Percentiles rank a stretch among this genome's conserved stretches.
These are phyloP conservation scores for Blattamonas nauphoetae DNA, from an alignment of 78 protist genomes.

Conservation along the genomic window DNA sequence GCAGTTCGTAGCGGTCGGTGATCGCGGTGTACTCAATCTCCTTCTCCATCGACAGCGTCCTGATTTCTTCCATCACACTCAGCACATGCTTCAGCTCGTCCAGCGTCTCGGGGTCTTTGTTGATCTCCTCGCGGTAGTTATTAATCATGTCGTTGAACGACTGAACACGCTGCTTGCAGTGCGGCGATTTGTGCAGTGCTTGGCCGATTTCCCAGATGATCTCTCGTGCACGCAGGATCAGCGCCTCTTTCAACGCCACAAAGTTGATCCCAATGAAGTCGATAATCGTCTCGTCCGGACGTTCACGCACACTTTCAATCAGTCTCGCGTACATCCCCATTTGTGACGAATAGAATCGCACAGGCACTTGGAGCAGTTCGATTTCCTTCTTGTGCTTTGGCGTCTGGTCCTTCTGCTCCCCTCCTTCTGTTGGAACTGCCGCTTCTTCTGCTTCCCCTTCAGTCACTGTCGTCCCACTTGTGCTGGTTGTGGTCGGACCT, in stretches of 20 bases:
- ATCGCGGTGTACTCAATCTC: conserved; percentile 40
- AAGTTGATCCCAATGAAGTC: conserved; percentile 38
- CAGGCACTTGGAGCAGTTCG: not conserved
- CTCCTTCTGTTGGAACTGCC: not conserved
- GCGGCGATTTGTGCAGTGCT: not conserved
- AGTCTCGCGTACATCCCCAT: not conserved
- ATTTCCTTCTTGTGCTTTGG: not conserved
- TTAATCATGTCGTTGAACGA: conserved; percentile 15
- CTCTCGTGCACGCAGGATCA: conserved; percentile 13
- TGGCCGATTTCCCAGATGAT: conserved; percentile 39
- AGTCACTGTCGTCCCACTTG: not conserved
- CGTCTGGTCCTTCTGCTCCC: not conserved
- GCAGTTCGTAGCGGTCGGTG: not conserved
- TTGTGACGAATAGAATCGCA: not conserved
- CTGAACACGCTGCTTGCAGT: not conserved
- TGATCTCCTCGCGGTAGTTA: not conserved
- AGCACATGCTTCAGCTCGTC: conserved; percentile 61
- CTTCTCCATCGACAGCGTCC: conserved; percentile 14
- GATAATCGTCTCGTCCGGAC: conserved; percentile 5
- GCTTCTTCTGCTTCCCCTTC: not conserved
- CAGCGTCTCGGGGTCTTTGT: conserved; percentile 26
- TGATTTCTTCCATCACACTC: conserved; percentile 30
- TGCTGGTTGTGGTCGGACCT: not conserved
- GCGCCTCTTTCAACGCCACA: conserved; percentile 18
- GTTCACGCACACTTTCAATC: not conserved